A percentile compares a stretch with the other conserved stretches of the same genome.
Conservation (phyloP, 176 grass and related monocot species). For the Paspalum vaginatum region DNA sequence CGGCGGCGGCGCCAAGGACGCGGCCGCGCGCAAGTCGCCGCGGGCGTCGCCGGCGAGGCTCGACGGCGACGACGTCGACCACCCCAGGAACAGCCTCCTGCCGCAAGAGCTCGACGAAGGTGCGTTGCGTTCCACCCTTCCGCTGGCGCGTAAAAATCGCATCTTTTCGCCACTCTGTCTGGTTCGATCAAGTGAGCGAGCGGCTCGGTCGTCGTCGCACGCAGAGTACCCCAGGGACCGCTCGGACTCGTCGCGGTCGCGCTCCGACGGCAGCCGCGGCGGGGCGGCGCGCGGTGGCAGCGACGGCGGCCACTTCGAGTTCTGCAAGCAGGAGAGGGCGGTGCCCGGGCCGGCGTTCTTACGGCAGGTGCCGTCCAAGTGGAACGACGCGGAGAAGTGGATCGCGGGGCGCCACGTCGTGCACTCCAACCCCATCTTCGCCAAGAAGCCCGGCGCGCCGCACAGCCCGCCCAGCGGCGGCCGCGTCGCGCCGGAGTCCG, state of each 20-base stretch:
- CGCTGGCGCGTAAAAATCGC: not conserved
- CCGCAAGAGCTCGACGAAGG: constrained; percentile 63
- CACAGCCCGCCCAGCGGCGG: constrained; percentile 4
- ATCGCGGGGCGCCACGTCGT: constrained; percentile 76
- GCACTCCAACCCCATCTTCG: constrained; percentile 75
- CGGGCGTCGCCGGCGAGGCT: constrained; percentile 63
- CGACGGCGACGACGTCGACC: constrained; percentile 47
- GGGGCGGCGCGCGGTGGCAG: not conserved
- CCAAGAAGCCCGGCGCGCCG: constrained; percentile 43
- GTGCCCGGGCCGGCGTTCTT: constrained; percentile 45
- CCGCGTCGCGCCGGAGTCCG: constrained; percentile 49
- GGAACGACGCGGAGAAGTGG: constrained; percentile 99
- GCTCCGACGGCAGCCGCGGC: constrained; percentile 45
- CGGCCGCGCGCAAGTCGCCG: constrained; percentile 43
- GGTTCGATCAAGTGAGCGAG: not conserved
- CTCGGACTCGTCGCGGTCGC: constrained; percentile 39
- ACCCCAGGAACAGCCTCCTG: constrained; percentile 65
- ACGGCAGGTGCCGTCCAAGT: constrained; percentile 85
- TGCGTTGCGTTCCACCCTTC: not conserved
- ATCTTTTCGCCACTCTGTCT: not conserved
- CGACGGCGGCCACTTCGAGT: constrained; percentile 64
- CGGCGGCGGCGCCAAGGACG: constrained; percentile 39
- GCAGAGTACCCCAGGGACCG: constrained; percentile 47
- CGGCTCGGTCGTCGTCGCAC: not conserved
- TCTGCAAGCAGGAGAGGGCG: constrained; percentile 55